Evolutionary conservation across 2,329 filamentous ascomycete species (phyloP).

Genomic region (Triangularia setosa): DNA sequence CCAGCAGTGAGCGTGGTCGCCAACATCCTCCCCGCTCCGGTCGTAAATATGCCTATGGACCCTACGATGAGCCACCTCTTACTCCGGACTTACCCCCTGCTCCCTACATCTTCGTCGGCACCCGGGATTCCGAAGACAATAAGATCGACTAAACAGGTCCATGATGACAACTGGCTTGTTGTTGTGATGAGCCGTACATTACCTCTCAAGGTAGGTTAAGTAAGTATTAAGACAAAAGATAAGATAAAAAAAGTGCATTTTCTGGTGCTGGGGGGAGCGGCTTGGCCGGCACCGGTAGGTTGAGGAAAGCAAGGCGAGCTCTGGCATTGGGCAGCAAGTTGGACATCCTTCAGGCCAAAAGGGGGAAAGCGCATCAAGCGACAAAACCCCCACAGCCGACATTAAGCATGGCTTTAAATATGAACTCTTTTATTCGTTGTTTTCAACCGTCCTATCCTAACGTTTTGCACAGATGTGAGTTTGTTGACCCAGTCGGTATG

Average conservation of each 20-base stretch:
- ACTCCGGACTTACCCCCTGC: background rate
- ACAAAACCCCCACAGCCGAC: background rate
- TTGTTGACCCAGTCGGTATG: background rate
- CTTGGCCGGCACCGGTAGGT: background rate
- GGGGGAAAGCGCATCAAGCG: background rate
- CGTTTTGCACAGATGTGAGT: background rate
- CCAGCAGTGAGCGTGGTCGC: background rate
- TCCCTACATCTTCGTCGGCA: background rate
- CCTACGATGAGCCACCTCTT: background rate
- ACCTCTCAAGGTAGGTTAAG: background rate
- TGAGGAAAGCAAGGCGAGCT: background rate
- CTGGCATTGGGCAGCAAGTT: conserved; percentile 1
- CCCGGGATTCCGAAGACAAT: background rate
- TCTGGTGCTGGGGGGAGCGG: background rate
- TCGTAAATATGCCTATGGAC: background rate
- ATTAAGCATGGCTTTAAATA: background rate
- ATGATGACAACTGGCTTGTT: background rate
- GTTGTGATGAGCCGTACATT: background rate
- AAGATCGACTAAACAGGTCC: background rate
- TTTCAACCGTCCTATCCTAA: background rate
- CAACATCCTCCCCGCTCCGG: background rate
- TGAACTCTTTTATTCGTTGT: background rate
- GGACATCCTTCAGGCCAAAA: background rate
- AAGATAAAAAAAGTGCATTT: conserved; percentile 1
- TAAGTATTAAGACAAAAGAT: background rate